phyloP scores from a whole-genome alignment of 192 early-diverging fungal species.

The Polychytrium aggregatum region DNA sequence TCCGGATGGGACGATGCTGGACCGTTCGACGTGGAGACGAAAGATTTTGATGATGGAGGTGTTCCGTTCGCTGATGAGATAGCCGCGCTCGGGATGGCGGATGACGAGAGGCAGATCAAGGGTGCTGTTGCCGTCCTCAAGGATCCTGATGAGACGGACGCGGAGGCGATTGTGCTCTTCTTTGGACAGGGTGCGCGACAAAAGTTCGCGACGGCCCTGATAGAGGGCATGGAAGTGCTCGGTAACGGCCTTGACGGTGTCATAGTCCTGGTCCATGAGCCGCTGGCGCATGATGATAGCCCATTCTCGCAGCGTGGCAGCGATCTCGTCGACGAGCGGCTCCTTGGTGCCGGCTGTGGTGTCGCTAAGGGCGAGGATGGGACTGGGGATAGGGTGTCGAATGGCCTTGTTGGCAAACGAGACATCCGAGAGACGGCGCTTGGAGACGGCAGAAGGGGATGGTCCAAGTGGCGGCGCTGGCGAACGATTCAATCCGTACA shows the following conservation, averaged over 20 bases:
- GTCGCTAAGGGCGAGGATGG: conserved; percentile 19
- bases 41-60: conserved; percentile 47
- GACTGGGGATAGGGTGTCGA: conserved; percentile 15
- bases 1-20: too few relatives aligned
- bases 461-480: too few relatives aligned
- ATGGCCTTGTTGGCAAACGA: too few relatives aligned
- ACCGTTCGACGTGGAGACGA: conserved; percentile 37
- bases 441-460: too few relatives aligned
- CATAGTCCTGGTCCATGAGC: conserved; percentile 41
- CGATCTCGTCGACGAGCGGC: conserved; percentile 56
- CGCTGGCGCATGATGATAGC: conserved; percentile 34
- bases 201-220: conserved; percentile 45
- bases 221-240: conserved; percentile 47
- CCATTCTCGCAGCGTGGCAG: conserved; percentile 54
- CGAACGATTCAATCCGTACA: too few relatives aligned
- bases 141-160: conserved; percentile 34
- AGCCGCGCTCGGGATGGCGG: conserved; percentile 47
- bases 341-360: conserved; percentile 41
- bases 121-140: conserved; percentile 42
- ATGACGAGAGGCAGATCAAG: conserved; percentile 46
- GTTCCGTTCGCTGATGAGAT: conserved; percentile 39
- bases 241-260: conserved; percentile 33
- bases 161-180: conserved; percentile 46
- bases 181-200: conserved; percentile 44
- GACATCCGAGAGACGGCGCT: too few relatives aligned